Conservation (phyloP, 805 yeast genomes). For the Millerozyma miso region DNA sequence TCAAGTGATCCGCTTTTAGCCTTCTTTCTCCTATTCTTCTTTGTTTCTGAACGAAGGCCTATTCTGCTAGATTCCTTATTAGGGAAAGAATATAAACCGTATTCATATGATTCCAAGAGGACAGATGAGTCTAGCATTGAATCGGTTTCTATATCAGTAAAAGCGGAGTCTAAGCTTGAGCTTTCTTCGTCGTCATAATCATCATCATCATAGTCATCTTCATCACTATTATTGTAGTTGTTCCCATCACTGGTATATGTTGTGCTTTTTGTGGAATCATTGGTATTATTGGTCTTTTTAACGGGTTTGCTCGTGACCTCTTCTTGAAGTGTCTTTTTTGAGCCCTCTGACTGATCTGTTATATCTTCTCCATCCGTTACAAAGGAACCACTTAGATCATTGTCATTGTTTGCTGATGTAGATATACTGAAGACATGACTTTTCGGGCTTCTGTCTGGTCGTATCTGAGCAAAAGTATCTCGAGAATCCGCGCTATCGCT, state of each 20-base stretch:
- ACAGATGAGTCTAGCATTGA: conserved; percentile 29
- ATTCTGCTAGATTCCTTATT: conserved; percentile 9
- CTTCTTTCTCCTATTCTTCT: conserved; percentile 15
- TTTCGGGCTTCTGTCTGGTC: conserved; percentile 7
- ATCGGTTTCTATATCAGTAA: conserved; percentile 40
- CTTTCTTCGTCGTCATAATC: conserved; percentile 23
- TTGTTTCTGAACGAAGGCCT: conserved; percentile 8
- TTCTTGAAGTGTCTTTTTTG: conserved; percentile 7
- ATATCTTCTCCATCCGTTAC: conserved; percentile 14
- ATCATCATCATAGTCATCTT: conserved; percentile 25
- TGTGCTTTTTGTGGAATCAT: conserved; percentile 13
- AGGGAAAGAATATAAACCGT: conserved; percentile 14
- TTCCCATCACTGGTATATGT: conserved; percentile 12
- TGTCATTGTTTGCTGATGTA: conserved; percentile 6
- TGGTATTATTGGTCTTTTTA: conserved; percentile 13
- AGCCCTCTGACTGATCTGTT: neutral
- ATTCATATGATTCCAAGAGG: conserved; percentile 18
- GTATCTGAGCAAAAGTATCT: conserved; percentile 9
- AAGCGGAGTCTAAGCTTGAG: conserved; percentile 37
- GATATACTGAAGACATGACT: conserved; percentile 23
- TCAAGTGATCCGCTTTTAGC: conserved; percentile 13
- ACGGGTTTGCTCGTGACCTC: conserved; percentile 7
- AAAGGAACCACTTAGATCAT: conserved; percentile 27
- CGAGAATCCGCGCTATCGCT: conserved; percentile 12
- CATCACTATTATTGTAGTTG: conserved; percentile 19